Base-by-base conservation (phyloP, 306 rosid species). In the Cucumis cinereus region DNA sequence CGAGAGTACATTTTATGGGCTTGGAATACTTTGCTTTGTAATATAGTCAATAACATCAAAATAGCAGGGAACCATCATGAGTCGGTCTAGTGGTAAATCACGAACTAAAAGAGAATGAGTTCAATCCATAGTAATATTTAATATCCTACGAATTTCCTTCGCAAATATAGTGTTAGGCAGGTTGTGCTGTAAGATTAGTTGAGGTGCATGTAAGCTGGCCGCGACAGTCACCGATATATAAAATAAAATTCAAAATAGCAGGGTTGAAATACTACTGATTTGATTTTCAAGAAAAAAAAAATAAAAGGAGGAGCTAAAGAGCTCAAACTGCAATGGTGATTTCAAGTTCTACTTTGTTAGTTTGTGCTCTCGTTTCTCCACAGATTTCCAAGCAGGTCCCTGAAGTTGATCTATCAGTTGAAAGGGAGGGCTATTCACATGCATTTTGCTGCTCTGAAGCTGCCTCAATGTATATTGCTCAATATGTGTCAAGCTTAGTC, bases 401-500 rank as follows among this genome's bases (percentile, higher is more conserved):
- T 24, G 90, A 83, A 58, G 78, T 86, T 58, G 63, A 75, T 57
- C 30, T 82, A 68, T 70, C 89, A 66, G 81, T 88, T 60, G 97
- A 86, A 81, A 81, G 91, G 68, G 96, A 90, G 84, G 90, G 88
- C 55, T 92, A 84, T 83, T 82, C 88, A 33, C 99, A 90, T 74
- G 83, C 84, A 69, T 94, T 94, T 84, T 78, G 86, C 77, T 92
- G 96, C 85, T 86, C 90, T 7, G 92, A 91, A 79, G 93, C 84
- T 54, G 99, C 93, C 36, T 90, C 99, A 16, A 53, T 85, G 14
- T 90, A 96, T 91, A 96, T 90, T 83, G 99, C 97, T 55, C 83
- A 84, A 81, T 81, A 90, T 77, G 93, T 92, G 50, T 90, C 93
- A 66, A 73, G 82, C 84, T 89, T 90, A 71, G 85, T 90, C 82